Percentiles rank a stretch among this genome's conserved stretches.
These are phyloP conservation scores for Euryodendron excelsum DNA, from an alignment of 148 eudicot genomes.

Conservation along the genomic window DNA sequence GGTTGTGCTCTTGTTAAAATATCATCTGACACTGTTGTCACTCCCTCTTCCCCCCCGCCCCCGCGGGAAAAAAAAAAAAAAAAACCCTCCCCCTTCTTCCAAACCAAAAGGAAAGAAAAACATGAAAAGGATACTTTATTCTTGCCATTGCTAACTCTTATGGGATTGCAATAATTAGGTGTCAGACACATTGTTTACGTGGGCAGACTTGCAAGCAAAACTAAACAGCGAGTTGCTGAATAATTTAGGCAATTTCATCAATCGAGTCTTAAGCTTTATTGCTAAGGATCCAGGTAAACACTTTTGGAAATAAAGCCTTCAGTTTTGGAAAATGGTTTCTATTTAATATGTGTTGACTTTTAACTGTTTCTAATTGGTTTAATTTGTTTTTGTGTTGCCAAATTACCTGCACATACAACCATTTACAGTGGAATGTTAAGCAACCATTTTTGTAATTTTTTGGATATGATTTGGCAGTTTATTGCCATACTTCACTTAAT, in stretches of 20 bases:
- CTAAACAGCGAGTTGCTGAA: slow-evolving; percentile 76
- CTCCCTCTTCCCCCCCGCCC: too few relatives aligned
- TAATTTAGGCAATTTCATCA: slow-evolving; percentile 89
- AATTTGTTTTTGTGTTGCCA: not conserved
- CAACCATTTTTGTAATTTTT: not conserved
- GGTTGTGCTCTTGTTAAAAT: slow-evolving; percentile 35
- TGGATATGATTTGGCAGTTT: too few relatives aligned
- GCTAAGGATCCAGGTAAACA: slow-evolving; percentile 83
- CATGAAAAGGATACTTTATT: not conserved
- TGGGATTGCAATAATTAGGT: slow-evolving; percentile 43
- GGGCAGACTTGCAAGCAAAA: slow-evolving; percentile 94
- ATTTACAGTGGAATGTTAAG: not conserved
- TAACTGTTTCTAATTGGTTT: not conserved
- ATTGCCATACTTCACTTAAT: not conserved
- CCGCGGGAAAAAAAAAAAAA: too few relatives aligned
- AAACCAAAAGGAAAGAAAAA: not conserved
- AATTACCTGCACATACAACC: not conserved
- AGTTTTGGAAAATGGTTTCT: not conserved
- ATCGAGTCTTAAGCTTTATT: slow-evolving; percentile 91
- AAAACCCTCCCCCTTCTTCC: too few relatives aligned
- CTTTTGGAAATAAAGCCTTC: not conserved
- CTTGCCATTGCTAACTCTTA: slow-evolving; percentile 17
- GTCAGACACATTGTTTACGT: slow-evolving; percentile 87
- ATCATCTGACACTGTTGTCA: not conserved
- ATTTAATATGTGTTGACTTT: not conserved